Evolutionary conservation across 2,329 filamentous ascomycete genomes (phyloP).

Genomic region (Penicillium hordei): DNA sequence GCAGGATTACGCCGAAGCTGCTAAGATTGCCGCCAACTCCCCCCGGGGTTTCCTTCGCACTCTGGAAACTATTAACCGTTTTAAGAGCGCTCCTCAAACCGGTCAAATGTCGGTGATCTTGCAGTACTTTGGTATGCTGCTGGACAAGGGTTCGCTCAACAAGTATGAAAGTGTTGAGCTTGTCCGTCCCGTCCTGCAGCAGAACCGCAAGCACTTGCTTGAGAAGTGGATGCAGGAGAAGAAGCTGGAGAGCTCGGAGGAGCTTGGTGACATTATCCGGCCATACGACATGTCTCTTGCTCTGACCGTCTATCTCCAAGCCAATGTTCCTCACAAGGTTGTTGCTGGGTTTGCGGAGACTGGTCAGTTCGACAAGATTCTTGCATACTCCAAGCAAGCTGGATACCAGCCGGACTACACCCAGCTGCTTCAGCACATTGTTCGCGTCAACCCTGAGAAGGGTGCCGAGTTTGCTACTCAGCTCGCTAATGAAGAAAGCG

Average conservation of each 20-base stretch:
- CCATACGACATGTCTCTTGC: slow-evolving; percentile 86
- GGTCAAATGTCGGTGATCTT: slow-evolving; percentile 83
- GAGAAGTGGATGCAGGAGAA: slow-evolving; percentile 98
- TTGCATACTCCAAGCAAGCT: slow-evolving; percentile 80
- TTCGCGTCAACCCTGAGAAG: slow-evolving; percentile 88
- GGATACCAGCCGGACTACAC: slow-evolving; percentile 97
- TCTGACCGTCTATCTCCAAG: slow-evolving; percentile 83
- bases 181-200: slow-evolving; percentile 84
- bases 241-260: slow-evolving; percentile 94
- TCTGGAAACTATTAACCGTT: slow-evolving; percentile 89
- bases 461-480: slow-evolving; percentile 91
- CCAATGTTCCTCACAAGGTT: slow-evolving; percentile 88
- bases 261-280: slow-evolving; percentile 91
- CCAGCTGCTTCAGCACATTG: slow-evolving; percentile 85
- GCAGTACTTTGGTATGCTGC: slow-evolving; percentile 95
- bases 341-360: slow-evolving; percentile 93
- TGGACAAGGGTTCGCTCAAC: slow-evolving; percentile 93
- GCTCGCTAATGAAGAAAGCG: slow-evolving; percentile 83
- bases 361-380: slow-evolving; percentile 93
- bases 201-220: slow-evolving; percentile 91
- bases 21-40: slow-evolving; percentile 94
- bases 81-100: slow-evolving; percentile 79
- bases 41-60: slow-evolving; percentile 94
- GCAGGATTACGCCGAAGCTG: slow-evolving; percentile 82
- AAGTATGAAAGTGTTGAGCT: slow-evolving; percentile 92